phyloP scores from a whole-genome alignment of 306 rosid species.

The Corylus heterophylla region DNA sequence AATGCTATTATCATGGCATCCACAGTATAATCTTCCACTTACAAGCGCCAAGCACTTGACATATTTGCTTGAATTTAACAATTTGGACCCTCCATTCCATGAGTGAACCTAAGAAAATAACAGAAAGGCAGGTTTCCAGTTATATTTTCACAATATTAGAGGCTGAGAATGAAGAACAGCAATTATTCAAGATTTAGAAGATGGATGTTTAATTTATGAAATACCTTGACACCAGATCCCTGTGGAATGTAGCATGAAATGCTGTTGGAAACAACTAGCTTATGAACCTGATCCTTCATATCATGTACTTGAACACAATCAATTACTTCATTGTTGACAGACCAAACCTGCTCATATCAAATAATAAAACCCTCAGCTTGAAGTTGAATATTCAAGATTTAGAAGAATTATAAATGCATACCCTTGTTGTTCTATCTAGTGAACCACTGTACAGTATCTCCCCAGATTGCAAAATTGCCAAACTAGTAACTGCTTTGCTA shows the following conservation, averaged over 20 bases:
- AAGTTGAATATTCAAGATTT: not conserved
- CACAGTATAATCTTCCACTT: constrained; percentile 67
- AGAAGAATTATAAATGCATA: constrained; percentile 26
- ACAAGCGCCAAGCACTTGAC: constrained; percentile 75
- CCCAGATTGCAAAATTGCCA: constrained; percentile 53
- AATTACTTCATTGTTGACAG: constrained; percentile 53
- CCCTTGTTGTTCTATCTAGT: constrained; percentile 78
- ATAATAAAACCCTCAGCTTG: constrained; percentile 21
- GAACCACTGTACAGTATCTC: constrained; percentile 84
- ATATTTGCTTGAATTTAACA: constrained; percentile 60
- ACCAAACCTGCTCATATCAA: constrained; percentile 64
- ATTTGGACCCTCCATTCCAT: constrained; percentile 58
- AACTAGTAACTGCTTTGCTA: constrained; percentile 68
- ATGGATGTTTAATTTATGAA: constrained; percentile 3
- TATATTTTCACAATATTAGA: too few species aligned
- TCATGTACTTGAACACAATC: constrained; percentile 64
- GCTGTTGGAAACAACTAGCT: constrained; percentile 48
- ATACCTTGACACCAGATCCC: constrained; percentile 78
- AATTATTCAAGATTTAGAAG: not conserved
- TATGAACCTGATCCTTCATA: constrained; percentile 85
- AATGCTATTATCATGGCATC: constrained; percentile 84
- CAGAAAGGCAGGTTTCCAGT: not conserved
- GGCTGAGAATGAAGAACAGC: not conserved
- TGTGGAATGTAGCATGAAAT: constrained; percentile 72
- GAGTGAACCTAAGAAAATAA: constrained; percentile 55